Evolutionary conservation across 805 yeast genomes (phyloP), one percentile per base, ranked within the genome.

Genomic region (Yueomyces sp.): DNA sequence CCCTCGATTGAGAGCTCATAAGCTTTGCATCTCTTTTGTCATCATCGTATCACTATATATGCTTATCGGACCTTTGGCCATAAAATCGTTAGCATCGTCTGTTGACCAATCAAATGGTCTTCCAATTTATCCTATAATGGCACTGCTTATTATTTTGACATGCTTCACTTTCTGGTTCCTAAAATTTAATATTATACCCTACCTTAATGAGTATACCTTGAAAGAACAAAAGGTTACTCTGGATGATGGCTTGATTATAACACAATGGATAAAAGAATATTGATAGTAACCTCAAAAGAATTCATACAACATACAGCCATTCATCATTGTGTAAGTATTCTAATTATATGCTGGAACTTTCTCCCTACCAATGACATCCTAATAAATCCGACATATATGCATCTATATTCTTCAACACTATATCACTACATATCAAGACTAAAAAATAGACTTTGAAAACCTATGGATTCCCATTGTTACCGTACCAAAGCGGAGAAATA

Each of bases 201-300:
- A 59, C 47, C 7, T 67, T 1, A 67, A 71, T 5, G 60, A 63
- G 0, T 81, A 81, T 51, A 58, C 57, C 4, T 54, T 81, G 29
- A 60, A 63, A 5, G 65, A 67, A 7, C 69, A 63, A 41, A 67
- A 65, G 3, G 52, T 60, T 4, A 59, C 54, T 27, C 61, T 75
- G 42, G 66, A 69, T 2, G 87, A 81, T 57, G 87, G 87, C 0
- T 57, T 80, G 42, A 64, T 64, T 4, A 65, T 79, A 1, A 77
- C 75, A 48, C 57, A 62, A 48, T 81, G 87, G 87, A 30, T 6
- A 30, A 30, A 9, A 9, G 9, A 6, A 6, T 30, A 30, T 30
- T 30, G 9, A 9, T 30, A 30, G 33, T 30, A 9, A 19, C 19
- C 19, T 19, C 19, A 19, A 19, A 19, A 19, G 19, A 19, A 19